Percentiles rank a stretch among this genome's conserved stretches.
Conservation (phyloP, 202 grass and related monocot genomes). For the Carex arenaria region DNA sequence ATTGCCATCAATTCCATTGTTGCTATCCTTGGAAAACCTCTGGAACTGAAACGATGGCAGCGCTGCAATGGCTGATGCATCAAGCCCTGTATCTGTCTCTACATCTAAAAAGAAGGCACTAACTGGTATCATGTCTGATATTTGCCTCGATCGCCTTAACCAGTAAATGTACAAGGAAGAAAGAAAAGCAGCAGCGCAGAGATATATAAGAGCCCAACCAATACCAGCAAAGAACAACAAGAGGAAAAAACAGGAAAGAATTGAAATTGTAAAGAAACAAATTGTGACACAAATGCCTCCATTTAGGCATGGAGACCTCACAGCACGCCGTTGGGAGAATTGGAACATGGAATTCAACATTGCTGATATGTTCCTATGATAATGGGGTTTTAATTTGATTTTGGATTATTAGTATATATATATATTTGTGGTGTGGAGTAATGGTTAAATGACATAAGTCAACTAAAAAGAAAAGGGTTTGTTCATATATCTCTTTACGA, state of each 20-base stretch:
- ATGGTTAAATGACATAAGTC: conserved; percentile 1
- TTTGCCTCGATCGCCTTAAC: background rate
- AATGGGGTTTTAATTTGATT: background rate
- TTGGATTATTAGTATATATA: background rate
- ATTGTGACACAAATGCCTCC: background rate
- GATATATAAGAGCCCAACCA: background rate
- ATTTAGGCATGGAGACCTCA: background rate
- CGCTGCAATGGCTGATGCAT: background rate
- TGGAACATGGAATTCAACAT: conserved; percentile 12
- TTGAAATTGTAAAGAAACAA: background rate
- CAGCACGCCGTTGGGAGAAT: background rate
- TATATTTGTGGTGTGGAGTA: background rate
- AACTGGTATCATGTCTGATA: background rate
- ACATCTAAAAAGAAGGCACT: background rate
- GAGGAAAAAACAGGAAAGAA: background rate
- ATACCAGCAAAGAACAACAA: background rate
- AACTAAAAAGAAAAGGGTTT: background rate
- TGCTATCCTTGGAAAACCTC: background rate
- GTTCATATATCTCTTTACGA: background rate
- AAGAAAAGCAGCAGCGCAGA: background rate
- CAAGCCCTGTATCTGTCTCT: background rate
- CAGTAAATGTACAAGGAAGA: background rate
- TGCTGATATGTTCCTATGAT: background rate
- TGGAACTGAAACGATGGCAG: conserved; percentile 1
- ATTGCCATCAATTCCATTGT: background rate